Conservation (phyloP, 139 green algal genomes). For the Micromonas commoda region DNA sequence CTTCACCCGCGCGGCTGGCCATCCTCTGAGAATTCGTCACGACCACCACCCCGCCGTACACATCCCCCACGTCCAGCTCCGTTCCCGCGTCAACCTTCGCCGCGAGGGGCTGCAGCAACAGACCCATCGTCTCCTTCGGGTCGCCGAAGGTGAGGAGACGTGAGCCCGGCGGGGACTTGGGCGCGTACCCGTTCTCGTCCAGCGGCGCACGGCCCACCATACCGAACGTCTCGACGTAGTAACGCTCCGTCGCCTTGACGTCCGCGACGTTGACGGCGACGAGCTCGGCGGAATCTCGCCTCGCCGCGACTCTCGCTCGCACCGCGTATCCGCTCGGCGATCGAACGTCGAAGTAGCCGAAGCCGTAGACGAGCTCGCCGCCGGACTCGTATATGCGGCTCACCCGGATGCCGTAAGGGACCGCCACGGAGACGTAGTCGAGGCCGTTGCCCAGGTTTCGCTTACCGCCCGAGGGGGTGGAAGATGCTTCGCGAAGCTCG, state of each 20-base stretch:
- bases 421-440: neutral
- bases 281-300: slow-evolving; percentile 10
- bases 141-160: neutral
- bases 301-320: neutral
- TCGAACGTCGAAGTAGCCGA: slow-evolving; percentile 14
- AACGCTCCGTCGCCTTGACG: neutral
- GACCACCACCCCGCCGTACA: neutral
- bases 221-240: neutral
- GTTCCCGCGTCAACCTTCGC: neutral
- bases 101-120: neutral
- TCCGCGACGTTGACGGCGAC: neutral
- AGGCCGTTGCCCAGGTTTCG: neutral
- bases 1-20: too few relatives aligned
- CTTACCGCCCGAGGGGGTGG: neutral
- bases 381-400: slow-evolving; percentile 13
- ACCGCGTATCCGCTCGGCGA: slow-evolving; percentile 3
- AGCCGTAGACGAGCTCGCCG: slow-evolving; percentile 19
- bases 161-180: neutral
- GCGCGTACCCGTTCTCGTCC: slow-evolving; percentile 1
- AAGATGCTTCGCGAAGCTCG: neutral
- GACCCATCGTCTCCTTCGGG: neutral
- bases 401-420: slow-evolving; percentile 2
- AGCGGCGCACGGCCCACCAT: neutral
- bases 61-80: neutral
- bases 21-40: too few relatives aligned